Conservation (phyloP, 2,329 filamentous ascomycete species). For the Xylaria polymorpha region DNA sequence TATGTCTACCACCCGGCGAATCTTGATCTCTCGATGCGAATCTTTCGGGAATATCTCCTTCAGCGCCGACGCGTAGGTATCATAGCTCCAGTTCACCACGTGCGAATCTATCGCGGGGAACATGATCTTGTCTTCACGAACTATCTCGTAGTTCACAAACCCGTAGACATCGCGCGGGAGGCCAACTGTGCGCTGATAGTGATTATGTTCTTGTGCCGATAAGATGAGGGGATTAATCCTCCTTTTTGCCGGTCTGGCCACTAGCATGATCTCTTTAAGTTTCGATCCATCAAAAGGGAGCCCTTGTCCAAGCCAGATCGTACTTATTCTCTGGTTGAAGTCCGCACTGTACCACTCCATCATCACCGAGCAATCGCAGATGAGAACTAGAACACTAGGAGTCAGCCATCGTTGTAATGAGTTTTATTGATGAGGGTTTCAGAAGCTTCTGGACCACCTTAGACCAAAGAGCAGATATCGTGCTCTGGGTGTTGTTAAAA, state of each 20-base stretch:
- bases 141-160: slow-evolving; percentile 1
- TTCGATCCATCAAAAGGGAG: not conserved
- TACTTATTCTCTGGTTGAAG: fast-evolving
- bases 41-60: not conserved
- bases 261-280: slow-evolving; percentile 20
- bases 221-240: no score
- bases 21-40: not conserved
- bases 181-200: no score
- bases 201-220: no score
- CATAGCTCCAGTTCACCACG: not conserved
- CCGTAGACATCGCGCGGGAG: slow-evolving; percentile 1
- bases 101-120: not conserved
- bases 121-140: not conserved
- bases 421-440: no score
- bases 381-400: slow-evolving; percentile 1
- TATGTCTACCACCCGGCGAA: slow-evolving; percentile 15
- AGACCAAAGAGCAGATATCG: no score
- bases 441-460: no score
- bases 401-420: no score
- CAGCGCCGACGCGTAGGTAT: not conserved
- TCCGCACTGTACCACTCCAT: not conserved
- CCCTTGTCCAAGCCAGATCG: not conserved
- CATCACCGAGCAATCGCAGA: slow-evolving; percentile 1
- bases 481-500: no score
- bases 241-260: not conserved